Evolutionary conservation across 345 rosid species (phyloP), one percentile per base, ranked within the genome.

Genomic region (Hypericum androsaemum): DNA sequence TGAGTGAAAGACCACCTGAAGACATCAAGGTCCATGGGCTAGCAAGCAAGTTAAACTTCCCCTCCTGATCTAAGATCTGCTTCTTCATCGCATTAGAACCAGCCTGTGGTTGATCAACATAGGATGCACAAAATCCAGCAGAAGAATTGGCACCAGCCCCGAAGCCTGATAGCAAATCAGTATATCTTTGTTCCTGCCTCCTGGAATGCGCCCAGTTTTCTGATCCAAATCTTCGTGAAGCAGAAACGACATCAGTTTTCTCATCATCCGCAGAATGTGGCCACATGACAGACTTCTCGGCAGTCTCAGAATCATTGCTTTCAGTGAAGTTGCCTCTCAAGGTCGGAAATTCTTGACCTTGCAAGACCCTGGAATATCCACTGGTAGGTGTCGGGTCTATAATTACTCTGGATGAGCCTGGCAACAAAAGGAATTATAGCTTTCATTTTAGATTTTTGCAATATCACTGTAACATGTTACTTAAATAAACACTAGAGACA

Each of bases 311-410:
- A 49, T 74, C 88, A 3, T 66, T 63, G 55, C 63, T 77, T 59
- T 73, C 78, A 2, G 71, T 41, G 65, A 63, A 72, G 55, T 72
- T 83, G 56, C 79, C 69, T 71, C 86, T 74, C 78, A 77, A 80
- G 90, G 88, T 68, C 65, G 79, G 16, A 53, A 64, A 71, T 73
- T 82, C 90, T 78, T 79, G 89, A 71, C 82, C 86, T 80, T 80
- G 86, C 77, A 83, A 71, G 82, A 77, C 82, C 81, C 78, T 86
- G 28, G 92, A 69, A 57, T 75, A 72, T 42, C 76, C 84, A 62
- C 66, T 74, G 37, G 70, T 64, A 2, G 76, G 63, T 62, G 74
- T 61, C 72, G 83, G 80, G 81, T 77, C 88, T 69, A 63, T 59
- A 53, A 60, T 72, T 36, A 64, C 55, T 60, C 71, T 79, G 44